Evolutionary conservation across 2,329 filamentous ascomycete species (phyloP), one percentile per base, ranked within the genome.

Genomic region (Pseudocercospora musae): DNA sequence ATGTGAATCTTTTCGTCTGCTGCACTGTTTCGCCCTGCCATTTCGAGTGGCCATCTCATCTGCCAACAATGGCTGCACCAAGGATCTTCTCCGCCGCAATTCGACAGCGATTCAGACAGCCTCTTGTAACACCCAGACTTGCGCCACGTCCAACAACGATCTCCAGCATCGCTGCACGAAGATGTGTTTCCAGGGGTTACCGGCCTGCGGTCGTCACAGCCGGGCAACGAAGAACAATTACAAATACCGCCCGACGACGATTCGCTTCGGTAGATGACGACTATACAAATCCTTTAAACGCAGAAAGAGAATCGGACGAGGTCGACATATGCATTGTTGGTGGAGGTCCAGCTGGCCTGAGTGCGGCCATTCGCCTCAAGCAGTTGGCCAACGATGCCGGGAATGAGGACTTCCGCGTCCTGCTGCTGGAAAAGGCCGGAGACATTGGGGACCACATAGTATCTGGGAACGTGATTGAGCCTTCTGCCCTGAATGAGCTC

Each of bases 241-340:
- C 73, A 29, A 63, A 63, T 18, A 72, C 73, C 23, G 58, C 69
- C 27, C 67, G 69, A 46, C 64, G 69, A 64, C 64, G 71, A 58
- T 68, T 75, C 31, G 75, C 78, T 15, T 74, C 73, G 2, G 67
- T 70, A 4, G 74, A 77, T 53, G 74, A 79, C 49, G 77, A 79
- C 58, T 71, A 71, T 37, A 78, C 80, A 64, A 77, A 81, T 63
- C 78, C 79, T 20, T 71, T 72, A 31, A 77, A 82, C 59, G 82
- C 93, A 62, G 94, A 98, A 68, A 89, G 95, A 68, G 95, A 98
- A 77, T 90, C 87, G 58, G 95, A 99, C 73, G 81, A 95, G 78
- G 95, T 99, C 29, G 95, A 99, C 78, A 93, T 99, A 29, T 96
- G 92, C 78, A 98, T 99, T 72, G 87, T 99, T 58, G 95, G 95